Evolutionary conservation across 1,139 yeast genomes (phyloP).

Genomic region (Candida albicans): DNA sequence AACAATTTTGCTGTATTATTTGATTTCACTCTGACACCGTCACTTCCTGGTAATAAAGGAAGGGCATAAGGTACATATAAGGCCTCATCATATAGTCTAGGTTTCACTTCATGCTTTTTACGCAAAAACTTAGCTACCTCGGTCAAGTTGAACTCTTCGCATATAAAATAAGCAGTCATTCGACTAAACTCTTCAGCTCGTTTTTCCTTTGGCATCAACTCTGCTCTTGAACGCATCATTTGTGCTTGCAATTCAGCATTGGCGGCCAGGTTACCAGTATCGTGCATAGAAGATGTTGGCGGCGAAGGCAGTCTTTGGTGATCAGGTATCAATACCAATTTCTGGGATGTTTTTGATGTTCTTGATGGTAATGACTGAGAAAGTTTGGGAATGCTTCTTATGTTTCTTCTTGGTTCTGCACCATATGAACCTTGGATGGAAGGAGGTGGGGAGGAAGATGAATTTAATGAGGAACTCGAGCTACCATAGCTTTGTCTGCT

Average conservation of each 20-base stretch:
- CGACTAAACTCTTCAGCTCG: constrained; percentile 73
- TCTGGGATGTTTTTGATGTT: constrained; percentile 82
- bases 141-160: constrained; percentile 74
- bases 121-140: constrained; percentile 64
- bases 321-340: constrained; percentile 83
- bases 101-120: constrained; percentile 75
- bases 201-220: constrained; percentile 63
- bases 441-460: constrained; percentile 7
- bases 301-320: constrained; percentile 34
- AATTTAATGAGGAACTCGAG: constrained; percentile 3
- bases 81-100: constrained; percentile 87
- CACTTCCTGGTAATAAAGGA: constrained; percentile 85
- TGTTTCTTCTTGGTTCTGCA: constrained; percentile 23
- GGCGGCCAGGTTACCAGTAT: too few species aligned
- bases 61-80: constrained; percentile 85
- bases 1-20: constrained; percentile 65
- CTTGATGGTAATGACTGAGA: constrained; percentile 77
- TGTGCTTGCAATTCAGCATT: constrained; percentile 30
- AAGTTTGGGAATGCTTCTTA: constrained; percentile 53
- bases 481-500: constrained; percentile 13
- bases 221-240: constrained; percentile 62
- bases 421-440: constrained; percentile 9
- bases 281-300: constrained; percentile 4
- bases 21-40: constrained; percentile 80
- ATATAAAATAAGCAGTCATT: constrained; percentile 86